phyloP scores from a whole-genome alignment of 2,329 filamentous ascomycete genomes.

The Aureobasidium zeae region DNA sequence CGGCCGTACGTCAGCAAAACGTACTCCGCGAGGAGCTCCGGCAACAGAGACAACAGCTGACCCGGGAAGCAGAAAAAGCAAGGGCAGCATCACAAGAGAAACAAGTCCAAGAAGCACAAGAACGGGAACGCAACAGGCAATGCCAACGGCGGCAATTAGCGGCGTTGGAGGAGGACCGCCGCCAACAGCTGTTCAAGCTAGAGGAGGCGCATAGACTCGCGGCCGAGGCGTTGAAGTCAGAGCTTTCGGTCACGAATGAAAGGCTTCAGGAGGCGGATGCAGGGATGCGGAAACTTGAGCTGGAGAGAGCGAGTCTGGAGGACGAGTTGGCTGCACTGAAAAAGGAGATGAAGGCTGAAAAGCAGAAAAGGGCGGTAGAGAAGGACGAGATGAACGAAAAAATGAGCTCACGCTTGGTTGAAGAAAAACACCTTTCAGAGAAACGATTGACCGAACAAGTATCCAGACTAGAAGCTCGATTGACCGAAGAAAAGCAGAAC shows the following conservation, averaged over 20 bases:
- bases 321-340: constrained; percentile 14
- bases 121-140: too few species aligned
- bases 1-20: constrained; percentile 15
- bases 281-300: neutral
- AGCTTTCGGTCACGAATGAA: constrained; percentile 11
- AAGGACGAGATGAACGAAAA: constrained; percentile 2
- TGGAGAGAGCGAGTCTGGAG: neutral
- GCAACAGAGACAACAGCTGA: constrained; percentile 12
- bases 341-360: constrained; percentile 6
- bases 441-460: too few species aligned
- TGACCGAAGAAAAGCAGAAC: constrained; percentile 8
- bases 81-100: constrained; percentile 8
- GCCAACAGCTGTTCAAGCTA: constrained; percentile 6
- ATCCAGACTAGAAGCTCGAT: too few species aligned
- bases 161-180: too few species aligned
- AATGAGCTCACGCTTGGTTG: too few species aligned
- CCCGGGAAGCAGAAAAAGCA: constrained; percentile 16
- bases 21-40: constrained; percentile 9
- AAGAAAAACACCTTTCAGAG: too few species aligned
- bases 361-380: constrained; percentile 5
- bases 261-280: constrained; percentile 7
- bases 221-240: neutral
- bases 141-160: too few species aligned
- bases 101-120: constrained; percentile 3
- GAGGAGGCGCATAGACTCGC: constrained; percentile 6